Evolutionary conservation across 179 eudicot genomes (phyloP).

Genomic region (Beta macrorhiza): DNA sequence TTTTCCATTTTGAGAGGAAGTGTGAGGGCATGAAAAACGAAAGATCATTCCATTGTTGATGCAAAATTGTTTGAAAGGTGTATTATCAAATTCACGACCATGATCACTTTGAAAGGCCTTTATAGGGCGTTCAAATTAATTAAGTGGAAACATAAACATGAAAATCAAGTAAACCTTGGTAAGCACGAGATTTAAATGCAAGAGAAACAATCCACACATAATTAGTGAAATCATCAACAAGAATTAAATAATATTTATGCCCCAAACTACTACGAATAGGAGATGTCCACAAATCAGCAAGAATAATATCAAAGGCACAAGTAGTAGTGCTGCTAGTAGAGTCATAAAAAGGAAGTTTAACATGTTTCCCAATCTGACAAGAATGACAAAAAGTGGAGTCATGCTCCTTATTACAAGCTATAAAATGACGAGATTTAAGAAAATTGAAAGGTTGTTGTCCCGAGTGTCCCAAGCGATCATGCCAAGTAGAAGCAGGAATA

Average conservation of each 20-base stretch:
- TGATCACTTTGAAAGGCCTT: background rate
- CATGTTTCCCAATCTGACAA: background rate
- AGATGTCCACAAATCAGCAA: background rate
- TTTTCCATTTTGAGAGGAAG: slow-evolving; percentile 7
- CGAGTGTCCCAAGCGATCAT: background rate
- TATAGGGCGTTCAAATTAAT: background rate
- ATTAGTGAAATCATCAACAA: background rate
- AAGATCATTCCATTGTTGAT: background rate
- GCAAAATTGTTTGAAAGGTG: background rate
- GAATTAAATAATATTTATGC: background rate
- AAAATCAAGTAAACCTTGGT: too few species aligned
- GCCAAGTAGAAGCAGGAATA: background rate
- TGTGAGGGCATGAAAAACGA: background rate
- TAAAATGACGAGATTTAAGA: background rate
- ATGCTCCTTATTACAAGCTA: background rate
- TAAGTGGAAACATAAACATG: background rate
- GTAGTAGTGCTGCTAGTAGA: background rate
- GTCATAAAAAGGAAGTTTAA: background rate
- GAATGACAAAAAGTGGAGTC: background rate
- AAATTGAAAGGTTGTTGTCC: background rate
- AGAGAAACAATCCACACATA: background rate
- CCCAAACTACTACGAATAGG: background rate
- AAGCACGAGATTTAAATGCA: background rate
- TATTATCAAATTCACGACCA: slow-evolving; percentile 7
- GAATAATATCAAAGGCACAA: slow-evolving; percentile 1